Evolutionary conservation across 345 rosid species (phyloP).

Genomic region (Corchorus capsularis): DNA sequence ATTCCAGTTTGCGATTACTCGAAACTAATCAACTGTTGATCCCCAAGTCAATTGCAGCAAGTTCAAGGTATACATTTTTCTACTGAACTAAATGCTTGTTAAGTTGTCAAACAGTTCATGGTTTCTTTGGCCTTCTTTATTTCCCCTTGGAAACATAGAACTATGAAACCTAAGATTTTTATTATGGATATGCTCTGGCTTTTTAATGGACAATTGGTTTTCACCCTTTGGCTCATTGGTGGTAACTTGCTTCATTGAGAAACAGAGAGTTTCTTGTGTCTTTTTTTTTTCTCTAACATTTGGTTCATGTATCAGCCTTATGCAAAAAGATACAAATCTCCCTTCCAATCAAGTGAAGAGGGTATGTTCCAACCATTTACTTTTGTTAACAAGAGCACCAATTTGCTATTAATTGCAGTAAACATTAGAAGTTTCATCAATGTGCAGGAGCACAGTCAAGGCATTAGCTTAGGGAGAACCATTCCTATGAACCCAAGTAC

Average conservation of each 20-base stretch:
- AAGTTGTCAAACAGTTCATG: background rate
- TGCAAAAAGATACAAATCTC: conserved; percentile 22
- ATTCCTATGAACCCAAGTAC: background rate
- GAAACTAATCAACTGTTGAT: conserved; percentile 19
- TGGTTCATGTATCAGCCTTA: conserved; percentile 26
- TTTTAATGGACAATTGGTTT: background rate
- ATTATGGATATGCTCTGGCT: background rate
- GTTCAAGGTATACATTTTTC: conserved; percentile 23
- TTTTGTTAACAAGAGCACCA: background rate
- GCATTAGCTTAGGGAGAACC: background rate
- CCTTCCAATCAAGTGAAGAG: conserved; percentile 8
- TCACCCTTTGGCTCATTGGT: background rate
- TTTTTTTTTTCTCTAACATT: background rate
- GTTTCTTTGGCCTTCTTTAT: conserved; percentile 13
- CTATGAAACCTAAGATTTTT: background rate
- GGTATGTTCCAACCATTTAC: conserved; percentile 17
- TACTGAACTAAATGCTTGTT: background rate
- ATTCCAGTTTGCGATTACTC: conserved; percentile 17
- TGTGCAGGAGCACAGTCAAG: conserved; percentile 24
- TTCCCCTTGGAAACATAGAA: background rate
- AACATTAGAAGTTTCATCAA: background rate
- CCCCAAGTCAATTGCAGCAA: conserved; percentile 8
- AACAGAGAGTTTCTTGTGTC: background rate
- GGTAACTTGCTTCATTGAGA: background rate
- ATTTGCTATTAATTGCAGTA: background rate